phyloP scores from a whole-genome alignment of 1,284 basidiomycete species.

The Pseudozyma sp. region DNA sequence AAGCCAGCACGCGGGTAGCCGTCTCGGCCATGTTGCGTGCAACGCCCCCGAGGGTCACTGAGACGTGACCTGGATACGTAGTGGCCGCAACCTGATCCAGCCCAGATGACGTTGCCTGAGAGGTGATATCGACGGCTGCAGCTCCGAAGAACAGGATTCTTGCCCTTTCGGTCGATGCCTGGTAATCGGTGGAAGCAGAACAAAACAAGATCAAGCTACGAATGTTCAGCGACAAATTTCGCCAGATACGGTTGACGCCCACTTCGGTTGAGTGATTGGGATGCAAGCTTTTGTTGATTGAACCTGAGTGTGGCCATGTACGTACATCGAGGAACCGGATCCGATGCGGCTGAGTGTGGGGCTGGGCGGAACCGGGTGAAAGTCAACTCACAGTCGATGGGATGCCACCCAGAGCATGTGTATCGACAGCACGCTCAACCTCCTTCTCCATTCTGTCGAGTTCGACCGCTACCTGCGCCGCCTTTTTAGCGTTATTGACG shows the following conservation, averaged over 20 bases:
- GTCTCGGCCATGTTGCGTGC: conserved; percentile 93
- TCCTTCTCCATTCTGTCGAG: conserved; percentile 74
- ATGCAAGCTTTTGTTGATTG: neutral
- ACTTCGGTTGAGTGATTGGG: neutral
- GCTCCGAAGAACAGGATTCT: conserved; percentile 58
- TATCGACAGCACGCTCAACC: conserved; percentile 14
- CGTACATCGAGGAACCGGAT: conserved; percentile 16
- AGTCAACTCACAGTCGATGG: conserved; percentile 29
- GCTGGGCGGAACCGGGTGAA: neutral
- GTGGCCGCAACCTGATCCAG: conserved; percentile 65
- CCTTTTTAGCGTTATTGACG: conserved; percentile 89
- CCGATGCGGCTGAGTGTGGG: neutral
- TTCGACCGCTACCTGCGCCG: conserved; percentile 83
- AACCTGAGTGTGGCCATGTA: conserved; percentile 1
- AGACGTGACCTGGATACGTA: conserved; percentile 83
- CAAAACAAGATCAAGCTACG: neutral
- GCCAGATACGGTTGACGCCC: neutral
- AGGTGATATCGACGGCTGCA: conserved; percentile 64
- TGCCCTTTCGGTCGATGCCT: conserved; percentile 4
- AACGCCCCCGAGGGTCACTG: conserved; percentile 86
- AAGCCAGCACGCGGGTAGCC: conserved; percentile 76
- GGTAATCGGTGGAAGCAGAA: neutral
- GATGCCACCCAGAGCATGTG: conserved; percentile 33
- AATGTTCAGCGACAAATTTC: conserved; percentile 22
- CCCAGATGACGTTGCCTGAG: conserved; percentile 32